These are phyloP conservation scores for Zarea fungicola DNA, from an alignment of 2,329 filamentous ascomycete species.

Conservation along the genomic window DNA sequence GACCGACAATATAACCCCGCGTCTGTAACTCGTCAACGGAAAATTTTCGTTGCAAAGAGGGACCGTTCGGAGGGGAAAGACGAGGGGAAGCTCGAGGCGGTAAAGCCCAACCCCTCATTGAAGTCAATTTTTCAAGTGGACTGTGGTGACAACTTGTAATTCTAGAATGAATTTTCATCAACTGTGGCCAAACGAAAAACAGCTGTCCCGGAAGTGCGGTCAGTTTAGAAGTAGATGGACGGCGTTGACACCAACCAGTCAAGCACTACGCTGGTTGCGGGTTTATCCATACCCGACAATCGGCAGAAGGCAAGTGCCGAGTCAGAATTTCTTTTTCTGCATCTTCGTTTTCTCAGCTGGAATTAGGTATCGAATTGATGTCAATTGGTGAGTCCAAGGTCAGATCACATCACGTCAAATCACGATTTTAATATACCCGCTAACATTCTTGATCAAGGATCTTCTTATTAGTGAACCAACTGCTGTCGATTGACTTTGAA, in stretches of 20 bases:
- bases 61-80: not conserved
- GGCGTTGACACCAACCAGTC: slow-evolving; percentile 3
- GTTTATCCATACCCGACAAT: slow-evolving; percentile 5
- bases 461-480: too few species aligned
- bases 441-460: too few species aligned
- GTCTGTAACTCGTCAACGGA: not conserved
- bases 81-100: slow-evolving; percentile 3
- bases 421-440: too few species aligned
- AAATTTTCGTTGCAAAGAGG: slow-evolving; percentile 3
- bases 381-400: too few species aligned
- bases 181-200: not conserved
- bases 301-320: not conserved
- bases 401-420: too few species aligned
- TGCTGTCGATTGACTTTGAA: too few species aligned
- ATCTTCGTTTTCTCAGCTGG: not conserved
- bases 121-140: not conserved
- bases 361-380: too few species aligned
- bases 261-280: not conserved
- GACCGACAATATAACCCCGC: not conserved
- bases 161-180: not conserved
- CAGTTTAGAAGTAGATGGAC: not conserved
- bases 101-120: slow-evolving; percentile 3
- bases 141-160: not conserved
- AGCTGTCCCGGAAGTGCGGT: not conserved
- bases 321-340: not conserved